phyloP scores from a whole-genome alignment of 805 yeast genomes.

The Ogataea pignaliae region DNA sequence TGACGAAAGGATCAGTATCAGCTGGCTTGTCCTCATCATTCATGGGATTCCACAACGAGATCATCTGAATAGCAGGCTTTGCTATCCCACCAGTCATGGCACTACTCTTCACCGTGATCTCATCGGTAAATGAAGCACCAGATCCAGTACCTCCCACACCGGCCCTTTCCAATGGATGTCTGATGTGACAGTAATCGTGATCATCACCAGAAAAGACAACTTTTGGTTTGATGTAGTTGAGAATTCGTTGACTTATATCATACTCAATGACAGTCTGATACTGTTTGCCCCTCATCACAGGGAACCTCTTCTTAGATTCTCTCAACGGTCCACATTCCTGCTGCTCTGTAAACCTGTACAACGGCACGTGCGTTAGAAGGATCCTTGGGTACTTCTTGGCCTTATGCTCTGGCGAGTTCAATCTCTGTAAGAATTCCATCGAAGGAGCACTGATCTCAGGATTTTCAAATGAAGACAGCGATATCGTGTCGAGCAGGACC shows the following conservation, averaged over 20 bases:
- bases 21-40: conserved; percentile 1
- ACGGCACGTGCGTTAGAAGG: conserved; percentile 80
- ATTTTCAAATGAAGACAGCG: conserved; percentile 57
- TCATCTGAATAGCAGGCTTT: conserved; percentile 80
- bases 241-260: conserved; percentile 51
- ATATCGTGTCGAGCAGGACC: conserved; percentile 74
- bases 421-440: conserved; percentile 42
- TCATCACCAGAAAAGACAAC: conserved; percentile 90
- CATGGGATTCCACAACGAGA: conserved; percentile 49
- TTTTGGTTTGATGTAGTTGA: conserved; percentile 57
- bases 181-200: conserved; percentile 86
- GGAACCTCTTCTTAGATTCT: conserved; percentile 63
- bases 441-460: conserved; percentile 45
- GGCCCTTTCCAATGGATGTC: conserved; percentile 37
- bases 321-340: conserved; percentile 73
- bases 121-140: conserved; percentile 31
- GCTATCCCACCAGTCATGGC: conserved; percentile 92
- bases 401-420: conserved; percentile 23
- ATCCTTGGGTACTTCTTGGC: conserved; percentile 51
- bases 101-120: conserved; percentile 82
- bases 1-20: background rate
- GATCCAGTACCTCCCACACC: conserved; percentile 1
- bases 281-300: conserved; percentile 71
- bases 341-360: conserved; percentile 55
- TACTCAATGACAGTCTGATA: conserved; percentile 81